Evolutionary conservation across 164 flowering plant species (phyloP).

Genomic region (Hamamelis virginiana): DNA sequence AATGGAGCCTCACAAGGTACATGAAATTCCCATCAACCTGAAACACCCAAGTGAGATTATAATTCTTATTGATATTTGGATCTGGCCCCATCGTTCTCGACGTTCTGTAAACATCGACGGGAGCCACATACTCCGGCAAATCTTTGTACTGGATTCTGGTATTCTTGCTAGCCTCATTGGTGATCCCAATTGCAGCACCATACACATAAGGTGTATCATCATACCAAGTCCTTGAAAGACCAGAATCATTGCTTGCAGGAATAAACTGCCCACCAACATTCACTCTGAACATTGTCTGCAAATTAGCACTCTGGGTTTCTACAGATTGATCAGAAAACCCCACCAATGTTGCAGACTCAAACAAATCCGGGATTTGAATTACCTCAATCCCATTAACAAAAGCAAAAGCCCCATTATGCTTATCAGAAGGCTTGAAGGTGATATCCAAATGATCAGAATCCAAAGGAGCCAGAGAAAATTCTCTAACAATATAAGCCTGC

Average conservation of each 20-base stretch:
- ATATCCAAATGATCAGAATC: conserved; percentile 28
- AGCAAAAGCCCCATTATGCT: conserved; percentile 44
- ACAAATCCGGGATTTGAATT: conserved; percentile 50
- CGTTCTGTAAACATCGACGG: conserved; percentile 31
- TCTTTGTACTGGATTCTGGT: conserved; percentile 16
- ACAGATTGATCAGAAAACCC: conserved; percentile 35
- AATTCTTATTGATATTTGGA: conserved; percentile 31
- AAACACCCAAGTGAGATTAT: conserved; percentile 76
- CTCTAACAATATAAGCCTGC: conserved; percentile 23
- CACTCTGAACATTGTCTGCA: conserved; percentile 64
- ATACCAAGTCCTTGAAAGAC: conserved; percentile 39
- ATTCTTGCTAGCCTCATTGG: conserved; percentile 3
- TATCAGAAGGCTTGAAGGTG: conserved; percentile 50
- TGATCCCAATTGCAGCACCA: conserved; percentile 33
- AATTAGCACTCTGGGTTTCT: conserved; percentile 15
- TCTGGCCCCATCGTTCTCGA: conserved; percentile 35
- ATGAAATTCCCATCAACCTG: conserved; percentile 62
- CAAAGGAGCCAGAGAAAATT: conserved; percentile 15
- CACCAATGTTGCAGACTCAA: conserved; percentile 38
- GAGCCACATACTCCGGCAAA: conserved; percentile 29
- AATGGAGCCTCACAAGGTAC: conserved; percentile 69
- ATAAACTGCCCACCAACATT: conserved; percentile 79
- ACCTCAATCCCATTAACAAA: conserved; percentile 85
- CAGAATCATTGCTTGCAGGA: conserved; percentile 56
- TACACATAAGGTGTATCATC: conserved; percentile 33